A percentile compares a stretch with the other conserved stretches of the same genome.
Evolutionary conservation across 2,329 filamentous ascomycete species (phyloP).

Genomic region (Erysiphe pulchra): DNA sequence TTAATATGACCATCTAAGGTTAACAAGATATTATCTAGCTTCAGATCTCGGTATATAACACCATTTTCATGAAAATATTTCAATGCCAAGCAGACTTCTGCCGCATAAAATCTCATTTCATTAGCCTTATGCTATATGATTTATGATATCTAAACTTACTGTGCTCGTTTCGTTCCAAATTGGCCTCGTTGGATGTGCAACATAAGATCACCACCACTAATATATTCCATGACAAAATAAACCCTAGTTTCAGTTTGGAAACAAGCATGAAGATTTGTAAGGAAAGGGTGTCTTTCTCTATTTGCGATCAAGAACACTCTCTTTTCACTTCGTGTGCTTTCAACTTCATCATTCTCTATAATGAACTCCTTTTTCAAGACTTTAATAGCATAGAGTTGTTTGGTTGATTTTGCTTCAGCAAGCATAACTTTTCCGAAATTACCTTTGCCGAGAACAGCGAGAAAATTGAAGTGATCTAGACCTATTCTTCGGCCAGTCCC

Average conservation of each 20-base stretch:
- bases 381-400: slow-evolving; percentile 92
- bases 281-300: slow-evolving; percentile 85
- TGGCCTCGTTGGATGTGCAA: slow-evolving; percentile 92
- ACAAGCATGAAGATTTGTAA: slow-evolving; percentile 85
- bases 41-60: slow-evolving; percentile 76
- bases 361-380: slow-evolving; percentile 99
- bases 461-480: slow-evolving; percentile 95
- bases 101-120: slow-evolving; percentile 59
- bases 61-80: slow-evolving; percentile 99
- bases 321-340: slow-evolving; percentile 94
- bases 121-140: slow-evolving; percentile 6
- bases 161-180: slow-evolving; percentile 84
- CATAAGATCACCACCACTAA: slow-evolving; percentile 96
- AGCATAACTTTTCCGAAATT: slow-evolving; percentile 99
- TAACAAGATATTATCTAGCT: slow-evolving; percentile 72
- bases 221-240: slow-evolving; percentile 99
- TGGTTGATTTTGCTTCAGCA: slow-evolving; percentile 80
- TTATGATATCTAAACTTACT: slow-evolving; percentile 30
- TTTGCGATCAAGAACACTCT: slow-evolving; percentile 92
- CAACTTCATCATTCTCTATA: slow-evolving; percentile 97
- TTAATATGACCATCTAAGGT: slow-evolving; percentile 95
- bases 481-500: slow-evolving; percentile 71
- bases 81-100: slow-evolving; percentile 84
- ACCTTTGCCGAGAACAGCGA: slow-evolving; percentile 91
- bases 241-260: slow-evolving; percentile 97